A percentile compares a stretch with the other conserved stretches of the same genome.
These are phyloP conservation scores for Gamarada debralockiae DNA, from an alignment of 495 filamentous ascomycete species.

Conservation along the genomic window DNA sequence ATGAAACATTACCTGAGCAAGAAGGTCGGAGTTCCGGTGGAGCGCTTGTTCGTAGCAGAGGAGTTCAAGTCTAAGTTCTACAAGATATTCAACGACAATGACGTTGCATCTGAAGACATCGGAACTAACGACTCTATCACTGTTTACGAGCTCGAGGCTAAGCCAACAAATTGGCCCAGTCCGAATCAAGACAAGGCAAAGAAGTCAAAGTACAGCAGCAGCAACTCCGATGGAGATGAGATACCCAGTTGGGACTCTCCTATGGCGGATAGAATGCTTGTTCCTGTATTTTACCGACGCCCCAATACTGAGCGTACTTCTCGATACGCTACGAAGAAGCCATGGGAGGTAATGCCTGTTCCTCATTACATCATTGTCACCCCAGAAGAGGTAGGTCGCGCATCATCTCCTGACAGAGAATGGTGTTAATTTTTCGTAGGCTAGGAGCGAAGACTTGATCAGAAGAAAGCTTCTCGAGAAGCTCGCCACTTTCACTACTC, in stretches of 20 bases:
- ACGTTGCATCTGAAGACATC: slow-evolving; percentile 67
- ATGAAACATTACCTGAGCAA: slow-evolving; percentile 75
- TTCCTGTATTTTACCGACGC: slow-evolving; percentile 72
- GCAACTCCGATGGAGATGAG: slow-evolving; percentile 54
- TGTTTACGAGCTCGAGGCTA: slow-evolving; percentile 76
- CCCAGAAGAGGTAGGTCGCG: slow-evolving; percentile 33
- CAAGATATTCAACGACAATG: slow-evolving; percentile 68
- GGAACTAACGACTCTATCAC: slow-evolving; percentile 56
- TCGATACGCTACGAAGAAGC: slow-evolving; percentile 21
- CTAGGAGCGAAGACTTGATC: slow-evolving; percentile 44
- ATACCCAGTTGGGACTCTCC: slow-evolving; percentile 56
- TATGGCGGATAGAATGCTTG: slow-evolving; percentile 64
- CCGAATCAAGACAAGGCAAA: slow-evolving; percentile 39
- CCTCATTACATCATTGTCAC: slow-evolving; percentile 51
- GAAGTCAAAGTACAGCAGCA: slow-evolving; percentile 36
- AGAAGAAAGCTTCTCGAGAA: slow-evolving; percentile 46
- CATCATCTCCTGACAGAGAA: neutral
- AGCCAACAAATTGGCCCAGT: slow-evolving; percentile 70
- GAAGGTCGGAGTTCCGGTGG: slow-evolving; percentile 55
- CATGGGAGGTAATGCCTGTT: slow-evolving; percentile 21
- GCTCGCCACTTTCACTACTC: slow-evolving; percentile 37
- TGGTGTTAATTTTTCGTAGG: slow-evolving; percentile 17
- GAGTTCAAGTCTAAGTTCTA: slow-evolving; percentile 80
- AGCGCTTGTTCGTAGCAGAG: slow-evolving; percentile 69
- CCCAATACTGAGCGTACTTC: slow-evolving; percentile 11